Evolutionary conservation across 768 basidiomycete genomes (phyloP).

Genomic region (Sporobolomyces phaffii): DNA sequence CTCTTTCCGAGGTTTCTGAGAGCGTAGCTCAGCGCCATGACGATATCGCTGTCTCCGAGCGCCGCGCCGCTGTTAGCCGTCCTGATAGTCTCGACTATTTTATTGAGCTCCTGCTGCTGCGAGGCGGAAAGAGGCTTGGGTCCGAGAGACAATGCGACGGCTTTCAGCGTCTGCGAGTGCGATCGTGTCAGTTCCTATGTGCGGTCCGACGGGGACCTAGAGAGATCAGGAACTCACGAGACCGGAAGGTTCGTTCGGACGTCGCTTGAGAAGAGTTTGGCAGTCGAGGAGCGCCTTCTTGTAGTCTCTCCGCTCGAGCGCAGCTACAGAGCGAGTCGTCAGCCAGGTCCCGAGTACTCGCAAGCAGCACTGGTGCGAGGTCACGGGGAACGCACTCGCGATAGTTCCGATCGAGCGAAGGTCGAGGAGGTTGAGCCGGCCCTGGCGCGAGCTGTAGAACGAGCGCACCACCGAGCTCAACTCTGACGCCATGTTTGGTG

Average conservation of each 20-base stretch:
- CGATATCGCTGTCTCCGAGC: constrained; percentile 20
- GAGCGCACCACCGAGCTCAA: neutral
- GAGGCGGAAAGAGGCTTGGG: constrained; percentile 6
- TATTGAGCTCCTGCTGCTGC: constrained; percentile 5
- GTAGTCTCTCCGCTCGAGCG: constrained; percentile 19
- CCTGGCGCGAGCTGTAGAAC: constrained; percentile 4
- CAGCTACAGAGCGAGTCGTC: neutral
- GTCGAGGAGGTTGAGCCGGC: constrained; percentile 2
- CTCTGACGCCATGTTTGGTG: neutral
- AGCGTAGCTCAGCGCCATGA: constrained; percentile 11
- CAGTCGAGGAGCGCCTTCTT: constrained; percentile 25
- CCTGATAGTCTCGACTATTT: constrained; percentile 12
- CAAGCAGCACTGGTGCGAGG: too few species aligned
- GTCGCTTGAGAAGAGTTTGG: constrained; percentile 25
- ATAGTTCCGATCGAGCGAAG: constrained; percentile 12
- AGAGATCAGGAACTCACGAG: constrained; percentile 18
- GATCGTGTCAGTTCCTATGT: neutral
- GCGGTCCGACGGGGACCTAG: neutral
- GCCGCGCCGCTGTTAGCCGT: constrained; percentile 2
- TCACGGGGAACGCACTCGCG: constrained; percentile 3
- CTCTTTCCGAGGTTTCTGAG: constrained; percentile 3
- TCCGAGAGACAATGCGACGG: constrained; percentile 10
- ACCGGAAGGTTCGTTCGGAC: constrained; percentile 3
- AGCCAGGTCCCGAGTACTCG: too few species aligned
- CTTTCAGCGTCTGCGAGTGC: constrained; percentile 23